These are phyloP conservation scores for Phoma sp. DNA, from an alignment of 2,329 filamentous ascomycete genomes.

Conservation along the genomic window DNA sequence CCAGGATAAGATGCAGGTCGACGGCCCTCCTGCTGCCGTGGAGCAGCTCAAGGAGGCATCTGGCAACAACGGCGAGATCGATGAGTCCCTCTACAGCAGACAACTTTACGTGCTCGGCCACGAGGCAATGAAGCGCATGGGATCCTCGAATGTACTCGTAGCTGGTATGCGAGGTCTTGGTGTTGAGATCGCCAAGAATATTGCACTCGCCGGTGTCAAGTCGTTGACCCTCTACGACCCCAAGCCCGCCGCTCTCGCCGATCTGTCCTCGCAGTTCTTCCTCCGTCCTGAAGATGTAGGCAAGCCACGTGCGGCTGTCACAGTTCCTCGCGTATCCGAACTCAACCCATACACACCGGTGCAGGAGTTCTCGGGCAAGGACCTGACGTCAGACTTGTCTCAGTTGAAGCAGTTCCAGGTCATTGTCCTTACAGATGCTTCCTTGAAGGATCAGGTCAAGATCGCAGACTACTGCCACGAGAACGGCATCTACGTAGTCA, in stretches of 20 bases:
- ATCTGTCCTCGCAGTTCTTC: constrained; percentile 98
- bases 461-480: constrained; percentile 94
- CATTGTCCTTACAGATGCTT: constrained; percentile 85
- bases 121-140: constrained; percentile 98
- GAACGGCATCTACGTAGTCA: constrained; percentile 89
- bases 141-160: constrained; percentile 90
- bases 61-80: constrained; percentile 63
- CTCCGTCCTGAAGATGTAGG: constrained; percentile 86
- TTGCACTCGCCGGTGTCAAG: constrained; percentile 97
- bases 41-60: constrained; percentile 62
- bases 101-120: constrained; percentile 76
- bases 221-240: constrained; percentile 94
- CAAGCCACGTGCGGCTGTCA: constrained; percentile 85
- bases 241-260: constrained; percentile 78
- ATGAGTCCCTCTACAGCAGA: constrained; percentile 71
- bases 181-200: constrained; percentile 98
- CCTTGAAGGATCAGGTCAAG: constrained; percentile 77
- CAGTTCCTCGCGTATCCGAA: constrained; percentile 87
- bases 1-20: constrained; percentile 68
- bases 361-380: constrained; percentile 68
- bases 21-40: constrained; percentile 62
- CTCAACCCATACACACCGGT: constrained; percentile 97
- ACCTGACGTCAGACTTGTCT: constrained; percentile 75
- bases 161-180: constrained; percentile 92
- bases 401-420: constrained; percentile 91